Conservation (phyloP, 352 stramenopile species). For the Phytophthora cactorum region DNA sequence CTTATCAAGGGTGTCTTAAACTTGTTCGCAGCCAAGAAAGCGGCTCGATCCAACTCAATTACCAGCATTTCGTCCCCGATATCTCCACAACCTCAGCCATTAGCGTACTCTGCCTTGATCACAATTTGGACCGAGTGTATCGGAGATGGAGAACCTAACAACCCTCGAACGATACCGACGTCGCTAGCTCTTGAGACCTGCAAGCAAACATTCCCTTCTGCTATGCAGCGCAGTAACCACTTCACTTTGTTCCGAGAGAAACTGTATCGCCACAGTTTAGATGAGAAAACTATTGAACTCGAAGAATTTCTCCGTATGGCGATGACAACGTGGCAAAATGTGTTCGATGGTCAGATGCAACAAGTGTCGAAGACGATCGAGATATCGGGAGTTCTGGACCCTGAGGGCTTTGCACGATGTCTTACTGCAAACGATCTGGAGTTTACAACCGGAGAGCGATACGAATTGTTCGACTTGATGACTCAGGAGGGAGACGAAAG, state of each 20-base stretch:
- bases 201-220: conserved; percentile 44
- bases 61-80: not conserved
- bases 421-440: conserved; percentile 47
- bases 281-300: conserved; percentile 51
- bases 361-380: conserved; percentile 36
- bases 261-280: conserved; percentile 44
- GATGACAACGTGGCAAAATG: conserved; percentile 52
- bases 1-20: conserved; percentile 54
- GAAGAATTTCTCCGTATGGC: conserved; percentile 45
- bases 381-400: conserved; percentile 32
- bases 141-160: conserved; percentile 57
- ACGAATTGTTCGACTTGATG: conserved; percentile 66
- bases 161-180: conserved; percentile 24
- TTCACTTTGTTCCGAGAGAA: conserved; percentile 46
- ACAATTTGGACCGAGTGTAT: conserved; percentile 68
- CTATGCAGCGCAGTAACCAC: conserved; percentile 44
- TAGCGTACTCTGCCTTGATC: conserved; percentile 55
- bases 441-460: conserved; percentile 57
- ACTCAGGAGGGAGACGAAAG: conserved; percentile 43
- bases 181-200: conserved; percentile 51
- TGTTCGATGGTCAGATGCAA: conserved; percentile 43
- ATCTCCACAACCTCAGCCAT: conserved; percentile 14
- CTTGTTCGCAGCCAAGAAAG: conserved; percentile 44
- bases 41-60: conserved; percentile 17
- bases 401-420: conserved; percentile 47